These are phyloP conservation scores for Hirschfeldia incana DNA, from an alignment of 345 rosid species.

Conservation along the genomic window DNA sequence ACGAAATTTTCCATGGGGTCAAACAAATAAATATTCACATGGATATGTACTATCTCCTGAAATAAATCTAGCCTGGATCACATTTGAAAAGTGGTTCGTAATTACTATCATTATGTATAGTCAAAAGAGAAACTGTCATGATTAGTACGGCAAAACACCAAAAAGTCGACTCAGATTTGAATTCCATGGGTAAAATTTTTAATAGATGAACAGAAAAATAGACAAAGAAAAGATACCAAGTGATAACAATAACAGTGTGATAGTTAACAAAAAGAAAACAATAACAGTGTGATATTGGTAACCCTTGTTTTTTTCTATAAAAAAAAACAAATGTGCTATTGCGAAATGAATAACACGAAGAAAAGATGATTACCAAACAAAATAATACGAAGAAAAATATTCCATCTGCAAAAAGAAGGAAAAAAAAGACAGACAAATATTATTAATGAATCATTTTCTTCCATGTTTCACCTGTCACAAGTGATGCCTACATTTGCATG, in stretches of 20 bases:
- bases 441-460: neutral
- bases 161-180: conserved; percentile 28
- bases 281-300: too few relatives aligned
- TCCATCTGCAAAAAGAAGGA: neutral
- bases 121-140: conserved; percentile 22
- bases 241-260: neutral
- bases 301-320: neutral
- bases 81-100: conserved; percentile 27
- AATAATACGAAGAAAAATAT: too few relatives aligned
- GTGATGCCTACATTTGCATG: conserved; percentile 44
- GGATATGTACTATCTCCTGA: conserved; percentile 29
- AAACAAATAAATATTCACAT: neutral
- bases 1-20: neutral
- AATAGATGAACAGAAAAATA: neutral
- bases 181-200: conserved; percentile 5
- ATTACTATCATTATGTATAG: neutral
- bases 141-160: conserved; percentile 21
- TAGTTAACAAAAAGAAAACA: neutral
- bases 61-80: conserved; percentile 14
- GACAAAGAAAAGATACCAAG: conserved; percentile 23
- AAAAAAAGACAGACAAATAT: conserved; percentile 21
- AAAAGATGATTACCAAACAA: neutral
- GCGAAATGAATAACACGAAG: neutral
- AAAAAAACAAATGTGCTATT: neutral
- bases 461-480: conserved; percentile 29